Evolutionary conservation across 2,329 filamentous ascomycete genomes (phyloP).

Genomic region (Albifimbria verrucaria): DNA sequence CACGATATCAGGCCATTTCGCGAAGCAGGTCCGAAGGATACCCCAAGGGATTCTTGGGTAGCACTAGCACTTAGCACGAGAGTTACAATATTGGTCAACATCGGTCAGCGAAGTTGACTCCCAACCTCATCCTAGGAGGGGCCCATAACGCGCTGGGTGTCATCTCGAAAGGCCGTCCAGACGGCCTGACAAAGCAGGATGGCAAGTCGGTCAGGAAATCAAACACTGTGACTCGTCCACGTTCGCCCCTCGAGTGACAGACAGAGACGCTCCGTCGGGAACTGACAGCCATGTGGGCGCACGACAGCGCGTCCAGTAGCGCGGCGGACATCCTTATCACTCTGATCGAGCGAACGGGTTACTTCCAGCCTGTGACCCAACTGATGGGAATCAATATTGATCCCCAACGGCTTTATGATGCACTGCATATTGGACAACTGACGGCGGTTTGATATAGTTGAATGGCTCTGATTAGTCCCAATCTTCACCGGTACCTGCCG

Average conservation of each 20-base stretch:
- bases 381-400: not conserved
- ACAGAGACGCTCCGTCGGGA: not conserved
- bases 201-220: not conserved
- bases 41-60: no score
- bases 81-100: no score
- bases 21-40: no score
- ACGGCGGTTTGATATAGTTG: not conserved
- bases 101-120: no score
- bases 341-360: not conserved
- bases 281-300: not conserved
- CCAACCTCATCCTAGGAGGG: no score
- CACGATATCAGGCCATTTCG: no score
- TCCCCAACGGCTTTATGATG: not conserved
- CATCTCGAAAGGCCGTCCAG: no score
- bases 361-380: not conserved
- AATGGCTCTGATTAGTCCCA: not conserved
- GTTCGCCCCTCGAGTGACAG: not conserved
- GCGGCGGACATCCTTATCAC: no score
- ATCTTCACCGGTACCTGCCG: not conserved
- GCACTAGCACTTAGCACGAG: no score
- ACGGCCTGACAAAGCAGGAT: no score
- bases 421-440: not conserved
- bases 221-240: not conserved
- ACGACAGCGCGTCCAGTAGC: not conserved
- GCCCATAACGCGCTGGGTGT: no score